phyloP scores from a whole-genome alignment of 1,139 yeast species.

The Nakaseomyces glabratus region DNA sequence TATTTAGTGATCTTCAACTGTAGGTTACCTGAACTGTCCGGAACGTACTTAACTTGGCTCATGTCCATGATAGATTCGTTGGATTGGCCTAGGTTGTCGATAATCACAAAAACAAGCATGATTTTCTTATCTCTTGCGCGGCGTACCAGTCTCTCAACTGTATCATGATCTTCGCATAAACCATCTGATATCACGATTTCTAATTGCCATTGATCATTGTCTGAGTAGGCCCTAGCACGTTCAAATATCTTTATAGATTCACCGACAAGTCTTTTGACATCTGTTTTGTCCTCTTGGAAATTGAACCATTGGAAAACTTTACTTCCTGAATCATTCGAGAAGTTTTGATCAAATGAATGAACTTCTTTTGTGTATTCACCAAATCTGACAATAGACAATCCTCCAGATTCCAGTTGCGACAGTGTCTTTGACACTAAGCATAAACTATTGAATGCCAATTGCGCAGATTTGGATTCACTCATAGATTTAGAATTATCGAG shows the following conservation, averaged over 20 bases:
- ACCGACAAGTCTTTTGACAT: constrained; percentile 63
- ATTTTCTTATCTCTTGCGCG: constrained; percentile 86
- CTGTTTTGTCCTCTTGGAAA: constrained; percentile 82
- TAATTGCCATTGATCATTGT: constrained; percentile 80
- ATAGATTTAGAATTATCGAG: constrained; percentile 96
- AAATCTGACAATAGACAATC: constrained; percentile 80
- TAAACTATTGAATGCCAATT: constrained; percentile 87
- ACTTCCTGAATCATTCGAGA: constrained; percentile 76
- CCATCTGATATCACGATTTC: constrained; percentile 93
- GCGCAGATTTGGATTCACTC: constrained; percentile 87
- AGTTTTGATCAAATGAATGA: constrained; percentile 83
- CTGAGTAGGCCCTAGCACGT: constrained; percentile 46
- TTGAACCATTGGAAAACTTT: constrained; percentile 80
- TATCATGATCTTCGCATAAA: constrained; percentile 89
- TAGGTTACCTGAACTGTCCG: constrained; percentile 62
- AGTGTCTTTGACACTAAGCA: constrained; percentile 91
- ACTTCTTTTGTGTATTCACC: constrained; percentile 80
- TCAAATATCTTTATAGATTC: constrained; percentile 69
- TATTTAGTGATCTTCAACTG: constrained; percentile 72
- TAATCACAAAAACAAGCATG: constrained; percentile 90
- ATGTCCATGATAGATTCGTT: constrained; percentile 86
- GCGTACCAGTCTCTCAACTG: constrained; percentile 73
- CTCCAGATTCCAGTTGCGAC: constrained; percentile 91
- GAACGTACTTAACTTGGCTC: constrained; percentile 80
- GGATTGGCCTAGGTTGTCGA: constrained; percentile 71